Percentiles rank a stretch among this genome's conserved stretches.
Conservation (phyloP, 2,329 filamentous ascomycete genomes). For the Coleophoma eucalyptorum region DNA sequence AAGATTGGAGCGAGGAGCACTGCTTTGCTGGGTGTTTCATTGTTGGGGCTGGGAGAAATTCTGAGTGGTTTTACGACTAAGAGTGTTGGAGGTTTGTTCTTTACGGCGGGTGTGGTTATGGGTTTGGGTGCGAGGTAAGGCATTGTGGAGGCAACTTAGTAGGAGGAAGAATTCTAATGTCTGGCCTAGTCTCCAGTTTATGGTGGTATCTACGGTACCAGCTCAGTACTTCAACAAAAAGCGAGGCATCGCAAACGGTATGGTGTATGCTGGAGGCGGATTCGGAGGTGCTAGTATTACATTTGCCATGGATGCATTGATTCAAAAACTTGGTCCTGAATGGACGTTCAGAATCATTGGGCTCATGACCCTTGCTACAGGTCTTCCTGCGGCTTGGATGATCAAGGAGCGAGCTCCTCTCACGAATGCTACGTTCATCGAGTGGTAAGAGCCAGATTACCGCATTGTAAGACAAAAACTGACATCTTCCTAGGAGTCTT, state of each 20-base stretch:
- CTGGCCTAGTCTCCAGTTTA: no score
- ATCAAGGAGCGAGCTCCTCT: constrained; percentile 43
- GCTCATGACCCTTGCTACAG: constrained; percentile 46
- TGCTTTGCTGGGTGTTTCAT: constrained; percentile 42
- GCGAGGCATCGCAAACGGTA: constrained; percentile 51
- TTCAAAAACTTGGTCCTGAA: constrained; percentile 38
- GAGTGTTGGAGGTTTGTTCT: constrained; percentile 43
- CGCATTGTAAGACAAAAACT: no score
- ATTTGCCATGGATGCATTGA: constrained; percentile 44
- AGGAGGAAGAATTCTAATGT: no score
- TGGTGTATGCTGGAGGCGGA: constrained; percentile 50
- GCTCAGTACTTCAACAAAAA: constrained; percentile 52
- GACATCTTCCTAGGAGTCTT: no score
- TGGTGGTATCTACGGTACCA: constrained; percentile 42
- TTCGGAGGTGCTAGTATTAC: constrained; percentile 51
- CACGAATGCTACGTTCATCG: constrained; percentile 36
- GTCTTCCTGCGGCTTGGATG: constrained; percentile 50
- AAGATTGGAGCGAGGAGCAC: constrained; percentile 43
- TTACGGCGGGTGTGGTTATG: constrained; percentile 40
- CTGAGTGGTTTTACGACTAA: constrained; percentile 40
- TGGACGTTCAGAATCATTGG: constrained; percentile 53
- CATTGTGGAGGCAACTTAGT: no score
- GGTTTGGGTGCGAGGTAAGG: constrained; percentile 38
- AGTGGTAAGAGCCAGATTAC: constrained; percentile 35
- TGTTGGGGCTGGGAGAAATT: constrained; percentile 46